Percentiles rank a stretch among this genome's conserved stretches.
Conservation (phyloP, 768 basidiomycete species). For the Russula sp. region DNA sequence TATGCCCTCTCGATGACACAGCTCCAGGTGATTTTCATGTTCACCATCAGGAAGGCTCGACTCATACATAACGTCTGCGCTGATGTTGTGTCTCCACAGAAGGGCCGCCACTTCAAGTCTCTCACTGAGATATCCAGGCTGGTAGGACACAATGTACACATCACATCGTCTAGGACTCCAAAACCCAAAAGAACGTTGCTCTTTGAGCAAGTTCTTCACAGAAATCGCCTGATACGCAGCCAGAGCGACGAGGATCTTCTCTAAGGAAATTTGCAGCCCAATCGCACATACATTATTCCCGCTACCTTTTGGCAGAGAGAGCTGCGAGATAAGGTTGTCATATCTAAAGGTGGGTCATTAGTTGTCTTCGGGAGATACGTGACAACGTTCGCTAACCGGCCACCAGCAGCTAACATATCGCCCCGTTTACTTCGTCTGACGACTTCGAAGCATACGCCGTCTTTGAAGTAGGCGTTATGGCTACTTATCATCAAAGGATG, state of each 20-base stretch:
- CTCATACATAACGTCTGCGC: slow-evolving; percentile 86
- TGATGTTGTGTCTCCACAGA: slow-evolving; percentile 77
- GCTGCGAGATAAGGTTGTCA: slow-evolving; percentile 60
- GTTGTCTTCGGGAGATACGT: slow-evolving; percentile 1
- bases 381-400: slow-evolving; percentile 45
- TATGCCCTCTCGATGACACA: slow-evolving; percentile 77
- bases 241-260: slow-evolving; percentile 66
- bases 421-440: slow-evolving; percentile 56
- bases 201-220: slow-evolving; percentile 64
- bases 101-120: slow-evolving; percentile 70
- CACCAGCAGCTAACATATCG: slow-evolving; percentile 76
- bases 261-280: slow-evolving; percentile 70
- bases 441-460: slow-evolving; percentile 73
- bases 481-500: slow-evolving; percentile 68
- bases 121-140: slow-evolving; percentile 68
- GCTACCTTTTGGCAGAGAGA: slow-evolving; percentile 50
- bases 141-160: slow-evolving; percentile 78
- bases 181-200: slow-evolving; percentile 77
- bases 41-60: slow-evolving; percentile 56
- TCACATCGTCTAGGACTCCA: slow-evolving; percentile 90
- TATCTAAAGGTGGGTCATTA: slow-evolving; percentile 43
- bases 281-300: slow-evolving; percentile 56
- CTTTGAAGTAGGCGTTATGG: slow-evolving; percentile 59
- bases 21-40: slow-evolving; percentile 58
- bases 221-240: slow-evolving; percentile 63